Conservation (phyloP, 495 filamentous ascomycete species). For the Bryoglossum gracile region DNA sequence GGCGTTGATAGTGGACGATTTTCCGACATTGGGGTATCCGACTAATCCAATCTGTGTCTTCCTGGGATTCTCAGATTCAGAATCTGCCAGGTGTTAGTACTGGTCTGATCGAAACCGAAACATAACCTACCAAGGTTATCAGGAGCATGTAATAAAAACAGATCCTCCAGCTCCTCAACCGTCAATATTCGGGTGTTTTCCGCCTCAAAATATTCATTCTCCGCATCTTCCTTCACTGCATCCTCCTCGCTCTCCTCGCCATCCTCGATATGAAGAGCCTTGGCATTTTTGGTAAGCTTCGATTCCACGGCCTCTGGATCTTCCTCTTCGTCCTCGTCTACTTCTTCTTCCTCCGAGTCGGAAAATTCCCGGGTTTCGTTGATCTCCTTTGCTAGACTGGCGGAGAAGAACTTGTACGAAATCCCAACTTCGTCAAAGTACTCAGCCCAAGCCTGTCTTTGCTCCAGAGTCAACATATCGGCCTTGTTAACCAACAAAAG, state of each 20-base stretch:
- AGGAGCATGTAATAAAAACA: constrained; percentile 73
- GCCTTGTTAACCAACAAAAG: constrained; percentile 96
- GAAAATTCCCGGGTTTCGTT: constrained; percentile 58
- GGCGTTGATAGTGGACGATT: constrained; percentile 98
- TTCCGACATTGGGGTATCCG: constrained; percentile 98
- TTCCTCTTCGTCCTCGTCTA: constrained; percentile 28
- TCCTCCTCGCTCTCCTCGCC: constrained; percentile 10
- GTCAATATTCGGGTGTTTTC: constrained; percentile 75
- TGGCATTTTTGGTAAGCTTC: constrained; percentile 34
- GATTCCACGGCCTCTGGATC: constrained; percentile 28
- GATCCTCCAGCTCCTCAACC: constrained; percentile 81
- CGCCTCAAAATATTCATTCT: constrained; percentile 41
- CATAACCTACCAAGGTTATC: constrained; percentile 41
- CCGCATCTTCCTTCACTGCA: constrained; percentile 37
- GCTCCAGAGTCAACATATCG: constrained; percentile 92
- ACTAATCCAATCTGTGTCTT: constrained; percentile 91
- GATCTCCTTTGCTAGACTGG: constrained; percentile 78
- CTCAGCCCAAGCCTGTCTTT: constrained; percentile 78
- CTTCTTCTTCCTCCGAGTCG: constrained; percentile 33
- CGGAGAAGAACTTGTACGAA: constrained; percentile 92
- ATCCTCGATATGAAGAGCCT: constrained; percentile 24
- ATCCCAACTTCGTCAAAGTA: constrained; percentile 79
- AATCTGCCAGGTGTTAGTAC: constrained; percentile 19
- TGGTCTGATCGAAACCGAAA: too few species aligned
- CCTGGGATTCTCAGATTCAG: constrained; percentile 36